phyloP scores from a whole-genome alignment of 257 asterid genomes.

The Striga asiatica region DNA sequence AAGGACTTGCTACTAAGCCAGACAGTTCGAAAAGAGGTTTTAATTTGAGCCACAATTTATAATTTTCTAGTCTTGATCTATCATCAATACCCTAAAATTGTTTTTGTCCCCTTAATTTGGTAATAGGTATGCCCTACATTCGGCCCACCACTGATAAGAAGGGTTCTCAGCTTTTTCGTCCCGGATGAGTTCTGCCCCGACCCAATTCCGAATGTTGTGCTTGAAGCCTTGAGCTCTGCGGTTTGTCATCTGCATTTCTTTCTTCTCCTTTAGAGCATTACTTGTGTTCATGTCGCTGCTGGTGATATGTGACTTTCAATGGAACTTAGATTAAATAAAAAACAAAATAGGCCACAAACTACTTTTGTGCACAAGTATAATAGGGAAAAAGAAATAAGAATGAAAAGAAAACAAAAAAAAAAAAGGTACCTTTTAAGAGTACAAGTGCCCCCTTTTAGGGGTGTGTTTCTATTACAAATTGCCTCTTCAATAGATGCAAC shows the following conservation, averaged over 20 bases:
- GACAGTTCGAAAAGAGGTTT: slow-evolving; percentile 66
- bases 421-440: too few relatives aligned
- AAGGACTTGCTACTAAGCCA: slow-evolving; percentile 68
- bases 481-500: neutral
- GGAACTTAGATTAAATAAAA: too few relatives aligned
- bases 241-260: slow-evolving; percentile 20
- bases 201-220: slow-evolving; percentile 51
- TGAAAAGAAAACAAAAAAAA: too few relatives aligned
- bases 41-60: slow-evolving; percentile 5
- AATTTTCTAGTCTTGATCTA: neutral
- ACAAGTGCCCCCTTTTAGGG: too few relatives aligned
- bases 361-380: too few relatives aligned
- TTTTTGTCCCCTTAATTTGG: slow-evolving; percentile 8
- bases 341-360: too few relatives aligned
- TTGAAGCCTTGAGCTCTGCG: slow-evolving; percentile 61
- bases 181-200: slow-evolving; percentile 87
- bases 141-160: slow-evolving; percentile 50
- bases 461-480: neutral
- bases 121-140: slow-evolving; percentile 70
- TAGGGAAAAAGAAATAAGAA: too few relatives aligned
- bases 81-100: neutral
- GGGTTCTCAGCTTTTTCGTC: slow-evolving; percentile 55
- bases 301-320: neutral
- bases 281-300: neutral
- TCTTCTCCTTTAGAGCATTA: neutral